Conservation (phyloP, 169 alveolate species). For the Plasmodium knowlesi region DNA sequence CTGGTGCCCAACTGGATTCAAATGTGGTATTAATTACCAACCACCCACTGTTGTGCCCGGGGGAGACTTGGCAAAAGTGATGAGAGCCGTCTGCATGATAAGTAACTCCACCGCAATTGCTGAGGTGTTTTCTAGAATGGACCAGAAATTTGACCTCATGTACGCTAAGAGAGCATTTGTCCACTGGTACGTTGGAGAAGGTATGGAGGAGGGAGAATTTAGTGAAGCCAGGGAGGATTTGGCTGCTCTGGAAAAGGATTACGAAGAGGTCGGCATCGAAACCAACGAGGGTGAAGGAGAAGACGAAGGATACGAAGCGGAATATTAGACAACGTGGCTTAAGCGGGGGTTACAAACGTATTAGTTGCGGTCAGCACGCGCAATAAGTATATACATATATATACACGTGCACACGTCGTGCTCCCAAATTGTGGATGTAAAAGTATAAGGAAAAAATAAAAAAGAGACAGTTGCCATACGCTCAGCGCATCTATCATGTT, state of each 20-base stretch:
- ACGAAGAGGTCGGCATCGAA: slow-evolving; percentile 97
- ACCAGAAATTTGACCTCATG: slow-evolving; percentile 98
- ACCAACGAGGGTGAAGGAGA: slow-evolving; percentile 76
- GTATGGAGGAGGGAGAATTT: slow-evolving; percentile 99
- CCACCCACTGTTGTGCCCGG: slow-evolving; percentile 99
- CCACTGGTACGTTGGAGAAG: slow-evolving; percentile 99
- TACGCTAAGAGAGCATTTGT: slow-evolving; percentile 99
- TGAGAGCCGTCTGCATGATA: slow-evolving; percentile 99
- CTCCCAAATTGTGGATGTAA: background rate
- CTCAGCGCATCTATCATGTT: background rate
- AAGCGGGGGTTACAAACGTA: background rate
- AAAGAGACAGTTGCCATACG: background rate
- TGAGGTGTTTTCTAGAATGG: slow-evolving; percentile 98
- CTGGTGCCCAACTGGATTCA: slow-evolving; percentile 99
- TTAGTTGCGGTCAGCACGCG: background rate
- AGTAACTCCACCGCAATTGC: slow-evolving; percentile 99
- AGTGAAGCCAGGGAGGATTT: slow-evolving; percentile 99
- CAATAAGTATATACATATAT: slow-evolving; percentile 5
- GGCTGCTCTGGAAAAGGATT: slow-evolving; percentile 98
- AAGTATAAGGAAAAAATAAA: slow-evolving; percentile 3
- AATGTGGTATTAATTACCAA: slow-evolving; percentile 99
- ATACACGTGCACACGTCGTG: background rate
- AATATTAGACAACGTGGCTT: slow-evolving; percentile 10
- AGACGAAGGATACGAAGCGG: slow-evolving; percentile 76
- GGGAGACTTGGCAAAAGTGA: slow-evolving; percentile 98